Evolutionary conservation across 768 basidiomycete genomes (phyloP).

Genomic region (Trametes villosa): DNA sequence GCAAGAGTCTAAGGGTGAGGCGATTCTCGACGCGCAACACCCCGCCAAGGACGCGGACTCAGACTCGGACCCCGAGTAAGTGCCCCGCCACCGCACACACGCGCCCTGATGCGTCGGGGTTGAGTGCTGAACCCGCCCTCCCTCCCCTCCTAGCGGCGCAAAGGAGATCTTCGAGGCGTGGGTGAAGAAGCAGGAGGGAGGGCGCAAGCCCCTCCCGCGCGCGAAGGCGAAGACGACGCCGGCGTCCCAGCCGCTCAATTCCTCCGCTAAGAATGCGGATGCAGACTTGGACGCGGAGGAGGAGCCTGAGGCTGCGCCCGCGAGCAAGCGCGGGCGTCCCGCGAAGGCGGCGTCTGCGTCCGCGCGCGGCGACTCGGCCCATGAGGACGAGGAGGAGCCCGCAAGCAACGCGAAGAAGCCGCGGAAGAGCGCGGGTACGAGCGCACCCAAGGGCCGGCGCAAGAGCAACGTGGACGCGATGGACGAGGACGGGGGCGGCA

Average conservation of each 20-base stretch:
- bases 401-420: conserved; percentile 37
- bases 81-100: conserved; percentile 8
- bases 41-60: conserved; percentile 82
- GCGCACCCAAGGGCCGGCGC: conserved; percentile 13
- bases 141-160: conserved; percentile 58
- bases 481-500: conserved; percentile 38
- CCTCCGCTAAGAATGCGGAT: conserved; percentile 17
- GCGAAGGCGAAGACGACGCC: conserved; percentile 15
- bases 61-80: conserved; percentile 72
- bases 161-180: conserved; percentile 63
- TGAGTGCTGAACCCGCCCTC: conserved; percentile 14
- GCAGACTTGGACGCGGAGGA: conserved; percentile 29
- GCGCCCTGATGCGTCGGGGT: not conserved
- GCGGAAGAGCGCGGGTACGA: conserved; percentile 41
- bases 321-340: conserved; percentile 36
- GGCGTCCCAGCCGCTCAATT: conserved; percentile 27
- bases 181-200: conserved; percentile 55
- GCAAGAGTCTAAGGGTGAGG: conserved; percentile 76
- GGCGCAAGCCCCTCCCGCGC: conserved; percentile 48
- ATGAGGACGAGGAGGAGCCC: conserved; percentile 20
- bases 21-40: conserved; percentile 69
- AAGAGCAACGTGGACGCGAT: conserved; percentile 19
- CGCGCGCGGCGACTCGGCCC: conserved; percentile 14
- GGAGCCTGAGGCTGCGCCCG: not conserved
- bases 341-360: conserved; percentile 20